Evolutionary conservation across 192 early-diverging fungal genomes (phyloP), one percentile per base, ranked within the genome.

Genomic region (Rhizophagus sp.): DNA sequence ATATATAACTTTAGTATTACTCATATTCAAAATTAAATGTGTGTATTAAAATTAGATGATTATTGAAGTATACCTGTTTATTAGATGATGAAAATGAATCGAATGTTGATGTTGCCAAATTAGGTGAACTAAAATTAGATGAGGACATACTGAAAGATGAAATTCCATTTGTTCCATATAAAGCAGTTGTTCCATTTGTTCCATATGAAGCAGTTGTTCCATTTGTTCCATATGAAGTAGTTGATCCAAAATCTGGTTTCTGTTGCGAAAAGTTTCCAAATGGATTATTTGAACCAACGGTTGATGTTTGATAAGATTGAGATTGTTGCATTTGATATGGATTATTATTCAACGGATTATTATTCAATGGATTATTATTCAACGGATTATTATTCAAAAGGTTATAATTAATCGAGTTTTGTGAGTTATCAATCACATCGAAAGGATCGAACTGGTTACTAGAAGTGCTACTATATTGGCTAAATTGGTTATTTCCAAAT

Each of bases 201-300:
- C n/a, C 36, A 44, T 49, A 73, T 73, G 44, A 12, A 41, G 15
- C 22, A 57, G 39, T 71, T 1, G 69, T 9, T 47, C 69, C 39
- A 22, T 30, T 64, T 34, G 17, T 76, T 27, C n/a, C 36, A 44
- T 49, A 73, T 73, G 44, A 24, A 41, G 15, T 57, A 57, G 39
- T 71, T 1, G 69, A 1, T 47, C 69, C 39, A 22, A 52, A 73
- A 52, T 57, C 39, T 11, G 80, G 24, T 17, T 71, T 80, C 57
- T 84, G 79, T 22, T 76, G 74, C 47, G 78, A 41, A 68, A 81
- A 81, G n/a, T 81, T 66, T 33, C 82, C 80, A 80, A 86, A 86
- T 13, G 85, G 85, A 72, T 86, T 86, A 47, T 86, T 86, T 70
- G 85, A 84, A 79, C 85, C 85, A 71, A 86, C 80, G 4, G 79